Evolutionary conservation across 2,329 filamentous ascomycete species (phyloP), one percentile per base, ranked within the genome.

Genomic region (Ophiostoma quercus): DNA sequence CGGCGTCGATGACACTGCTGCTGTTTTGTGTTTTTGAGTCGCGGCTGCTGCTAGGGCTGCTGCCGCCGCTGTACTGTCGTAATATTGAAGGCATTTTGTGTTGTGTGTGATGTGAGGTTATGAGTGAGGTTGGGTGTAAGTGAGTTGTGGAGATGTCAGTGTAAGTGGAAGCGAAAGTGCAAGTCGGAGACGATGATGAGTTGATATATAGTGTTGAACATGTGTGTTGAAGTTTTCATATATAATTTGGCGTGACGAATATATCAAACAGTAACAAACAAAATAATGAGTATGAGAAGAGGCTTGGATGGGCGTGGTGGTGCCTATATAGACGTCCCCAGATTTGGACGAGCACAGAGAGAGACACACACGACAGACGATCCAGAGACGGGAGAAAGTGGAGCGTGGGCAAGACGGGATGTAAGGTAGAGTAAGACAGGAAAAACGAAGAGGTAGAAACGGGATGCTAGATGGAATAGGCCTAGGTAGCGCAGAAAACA

Each of bases 1-100:
- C 67, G 67, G 79, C 78, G 71, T 81, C 81, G 22, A 82, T 83
- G 62, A 82, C 81, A 71, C 80, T 78, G 71, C 80, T 78, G 74
- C 82, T 84, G 73, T 74, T 73, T 69, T 73, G 72, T 71, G 77
- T 77, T 68, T 77, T 78, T 16, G 80, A 82, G 71, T 78, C 78
- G 66, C 77, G 77, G 57, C 71, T 73, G 67, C 70, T 73, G 66
- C 68, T 67, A 22, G 39, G 22, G 63, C 70, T 71, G 68, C 57
- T 62, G 47, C 66, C 66, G 9, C 69, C 66, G 71, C 77, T 75
- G 71, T 79, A 75, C 74, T 78, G 78, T 74, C 74, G 76, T 71
- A 77, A 72, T 77, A 79, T 78, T 71, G 76, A 76, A 76, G 74
- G 70, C 75, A 77, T 78, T 70, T 12, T 69, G 66, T 32, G 22